phyloP scores from a whole-genome alignment of 768 basidiomycete species.

The Boletus rubescentipes region DNA sequence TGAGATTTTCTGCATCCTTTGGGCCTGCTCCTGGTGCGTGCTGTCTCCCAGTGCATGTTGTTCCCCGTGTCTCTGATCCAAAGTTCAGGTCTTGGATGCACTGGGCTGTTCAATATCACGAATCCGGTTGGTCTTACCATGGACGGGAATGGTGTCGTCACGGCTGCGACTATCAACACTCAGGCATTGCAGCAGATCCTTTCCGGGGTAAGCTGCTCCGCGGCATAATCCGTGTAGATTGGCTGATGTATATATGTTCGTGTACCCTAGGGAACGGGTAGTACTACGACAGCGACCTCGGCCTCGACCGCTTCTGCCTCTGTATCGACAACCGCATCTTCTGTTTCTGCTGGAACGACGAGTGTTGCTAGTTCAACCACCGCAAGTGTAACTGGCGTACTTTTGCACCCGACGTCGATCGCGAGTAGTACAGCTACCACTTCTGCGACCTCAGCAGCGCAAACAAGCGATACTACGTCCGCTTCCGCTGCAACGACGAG shows the following conservation, averaged over 20 bases:
- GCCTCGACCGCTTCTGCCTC: neutral
- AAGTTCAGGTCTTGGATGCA: slow-evolving; percentile 23
- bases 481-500: neutral
- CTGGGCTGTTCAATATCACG: slow-evolving; percentile 17
- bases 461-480: neutral
- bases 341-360: neutral
- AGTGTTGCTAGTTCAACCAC: neutral
- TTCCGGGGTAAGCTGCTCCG: neutral
- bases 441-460: neutral
- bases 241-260: neutral
- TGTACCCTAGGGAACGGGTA: slow-evolving; percentile 1
- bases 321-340: neutral
- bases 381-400: neutral
- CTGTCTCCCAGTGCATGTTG: neutral
- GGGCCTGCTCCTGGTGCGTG: slow-evolving; percentile 25
- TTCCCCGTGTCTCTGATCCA: neutral
- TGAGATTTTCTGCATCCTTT: slow-evolving; percentile 27
- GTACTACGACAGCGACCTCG: neutral
- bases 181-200: slow-evolving; percentile 22
- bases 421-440: neutral
- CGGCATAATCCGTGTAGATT: neutral
- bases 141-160: slow-evolving; percentile 27
- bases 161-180: slow-evolving; percentile 24
- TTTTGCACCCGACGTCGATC: neutral
- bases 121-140: slow-evolving; percentile 26